Evolutionary conservation across 805 yeast genomes (phyloP), one percentile per base, ranked within the genome.

Genomic region (Lachancea kluyveri): DNA sequence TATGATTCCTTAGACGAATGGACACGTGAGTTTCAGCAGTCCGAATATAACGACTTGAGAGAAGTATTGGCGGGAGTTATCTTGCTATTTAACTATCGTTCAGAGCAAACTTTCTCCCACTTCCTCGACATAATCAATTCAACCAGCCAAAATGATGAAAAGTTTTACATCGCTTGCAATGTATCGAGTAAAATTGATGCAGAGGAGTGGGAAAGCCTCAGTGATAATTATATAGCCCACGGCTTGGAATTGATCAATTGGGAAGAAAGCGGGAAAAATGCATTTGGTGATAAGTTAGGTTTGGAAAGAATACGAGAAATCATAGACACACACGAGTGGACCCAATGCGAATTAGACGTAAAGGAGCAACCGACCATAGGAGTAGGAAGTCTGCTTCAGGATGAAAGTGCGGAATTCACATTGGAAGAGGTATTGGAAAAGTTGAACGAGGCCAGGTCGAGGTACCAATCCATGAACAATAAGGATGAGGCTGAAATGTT

Each of bases 271-370:
- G 69, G 69, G 0, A 31, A 17, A 10, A 69, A 68, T 41, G 72
- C 70, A 41, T 70, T 36, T 38, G 47, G 47, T 13, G 79, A 72
- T 27, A 56, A 46, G 15, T 10, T 54, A 2, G 79, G 79, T 0
- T 43, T 49, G 9, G 62, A 57, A 22, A 46, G 79, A 36, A 34
- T 72, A 3, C 41, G 42, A 22, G 78, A 74, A 35, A 45, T 72
- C 3, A 41, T 74, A 4, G 71, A 74, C 29, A 57, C 70, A 1
- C 66, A 70, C 36, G 67, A 62, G 17, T 74, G 80, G 79, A 40
- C 21, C 21, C 8, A n/a, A n/a, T n/a, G n/a, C n/a, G n/a, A n/a
- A n/a, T 10, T 19, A 19, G 21, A 8, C 21, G 7, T 27, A 15
- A 17, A 9, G 22, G 13, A 6, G 17, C 20, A 26, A 6, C 11